Evolutionary conservation across 1,284 basidiomycete species (phyloP).

Genomic region (Rhodotorula glutinis): DNA sequence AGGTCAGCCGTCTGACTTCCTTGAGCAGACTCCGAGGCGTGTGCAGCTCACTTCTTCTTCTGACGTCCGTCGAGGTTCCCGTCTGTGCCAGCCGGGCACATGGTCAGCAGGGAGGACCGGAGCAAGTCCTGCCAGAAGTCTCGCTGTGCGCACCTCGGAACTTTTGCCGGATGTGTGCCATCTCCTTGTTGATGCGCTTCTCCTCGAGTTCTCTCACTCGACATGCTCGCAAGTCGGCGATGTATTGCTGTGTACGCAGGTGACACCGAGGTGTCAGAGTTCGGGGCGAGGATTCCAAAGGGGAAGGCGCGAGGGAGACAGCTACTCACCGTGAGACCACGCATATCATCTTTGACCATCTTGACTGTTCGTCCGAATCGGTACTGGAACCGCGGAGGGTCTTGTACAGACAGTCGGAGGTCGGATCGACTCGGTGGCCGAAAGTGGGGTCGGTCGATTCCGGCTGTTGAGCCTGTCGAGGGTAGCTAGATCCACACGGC

Average conservation of each 20-base stretch:
- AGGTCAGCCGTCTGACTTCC: slow-evolving; percentile 8
- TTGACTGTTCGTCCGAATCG: too few relatives aligned
- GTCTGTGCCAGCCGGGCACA: slow-evolving; percentile 55
- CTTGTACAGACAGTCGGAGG: too few relatives aligned
- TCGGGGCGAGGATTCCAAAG: too few relatives aligned
- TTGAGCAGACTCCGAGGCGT: not conserved
- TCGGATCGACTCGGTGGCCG: too few relatives aligned
- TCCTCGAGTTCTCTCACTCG: slow-evolving; percentile 85
- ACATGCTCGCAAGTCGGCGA: slow-evolving; percentile 93
- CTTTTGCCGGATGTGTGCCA: slow-evolving; percentile 98
- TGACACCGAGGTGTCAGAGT: not conserved
- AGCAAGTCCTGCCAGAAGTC: not conserved
- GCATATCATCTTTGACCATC: slow-evolving; percentile 40
- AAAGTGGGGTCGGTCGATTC: too few relatives aligned
- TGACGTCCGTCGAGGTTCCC: slow-evolving; percentile 97
- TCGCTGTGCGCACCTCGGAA: slow-evolving; percentile 77
- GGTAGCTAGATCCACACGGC: too few relatives aligned
- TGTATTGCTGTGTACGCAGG: slow-evolving; percentile 66
- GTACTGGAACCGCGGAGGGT: too few relatives aligned
- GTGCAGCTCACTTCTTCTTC: slow-evolving; percentile 81
- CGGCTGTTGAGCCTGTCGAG: too few relatives aligned
- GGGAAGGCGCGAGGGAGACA: too few relatives aligned
- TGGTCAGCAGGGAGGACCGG: not conserved
- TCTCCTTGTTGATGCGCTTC: slow-evolving; percentile 98
- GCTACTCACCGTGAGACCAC: slow-evolving; percentile 37